phyloP scores from a whole-genome alignment of 345 rosid species.

The Citrus medica region DNA sequence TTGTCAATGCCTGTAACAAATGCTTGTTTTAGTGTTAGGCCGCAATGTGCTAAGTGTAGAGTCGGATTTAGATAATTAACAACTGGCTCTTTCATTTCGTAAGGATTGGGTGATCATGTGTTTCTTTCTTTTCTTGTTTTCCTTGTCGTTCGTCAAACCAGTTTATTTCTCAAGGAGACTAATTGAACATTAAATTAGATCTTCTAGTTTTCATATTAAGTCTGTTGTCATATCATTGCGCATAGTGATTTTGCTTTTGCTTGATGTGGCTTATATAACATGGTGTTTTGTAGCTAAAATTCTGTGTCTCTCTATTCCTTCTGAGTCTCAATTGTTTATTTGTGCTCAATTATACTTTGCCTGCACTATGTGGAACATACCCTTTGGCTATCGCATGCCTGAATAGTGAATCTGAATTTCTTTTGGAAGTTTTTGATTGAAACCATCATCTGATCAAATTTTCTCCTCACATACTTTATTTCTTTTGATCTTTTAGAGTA shows the following conservation, averaged over 20 bases:
- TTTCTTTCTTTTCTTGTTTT: neutral
- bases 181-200: neutral
- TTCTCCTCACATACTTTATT: neutral
- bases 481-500: constrained; percentile 13
- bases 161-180: neutral
- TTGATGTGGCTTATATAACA: neutral
- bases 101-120: neutral
- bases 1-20: neutral
- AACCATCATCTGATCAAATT: neutral
- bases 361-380: neutral
- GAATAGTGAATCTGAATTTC: neutral
- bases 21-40: neutral
- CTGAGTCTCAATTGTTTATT: neutral
- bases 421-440: neutral
- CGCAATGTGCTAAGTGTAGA: neutral
- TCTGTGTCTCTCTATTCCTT: neutral
- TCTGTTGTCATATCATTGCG: neutral
- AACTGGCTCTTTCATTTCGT: neutral
- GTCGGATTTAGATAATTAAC: neutral
- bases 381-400: neutral
- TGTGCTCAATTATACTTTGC: neutral
- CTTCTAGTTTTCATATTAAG: neutral
- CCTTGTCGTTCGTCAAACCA: neutral
- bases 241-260: neutral
- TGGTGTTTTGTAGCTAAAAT: neutral